Evolutionary conservation across 352 stramenopile species (phyloP).

Genomic region (Poterioochromonas sp.): DNA sequence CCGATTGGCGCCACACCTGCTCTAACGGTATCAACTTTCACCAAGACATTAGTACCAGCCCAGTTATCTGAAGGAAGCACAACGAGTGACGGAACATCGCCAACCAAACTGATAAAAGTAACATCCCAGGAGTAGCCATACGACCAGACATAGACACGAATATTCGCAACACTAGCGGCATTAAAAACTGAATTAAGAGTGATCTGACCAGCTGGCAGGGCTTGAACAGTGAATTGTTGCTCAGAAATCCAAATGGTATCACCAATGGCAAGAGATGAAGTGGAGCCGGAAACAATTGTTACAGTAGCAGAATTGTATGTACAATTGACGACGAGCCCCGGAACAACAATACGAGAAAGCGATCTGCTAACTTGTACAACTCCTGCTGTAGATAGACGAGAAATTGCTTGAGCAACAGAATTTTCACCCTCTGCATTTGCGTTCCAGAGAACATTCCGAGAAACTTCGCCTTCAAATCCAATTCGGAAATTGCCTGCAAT

Average conservation of each 20-base stretch:
- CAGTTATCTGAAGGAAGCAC: constrained; percentile 74
- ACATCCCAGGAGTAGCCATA: constrained; percentile 63
- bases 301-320: neutral
- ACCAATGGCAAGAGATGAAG: constrained; percentile 43
- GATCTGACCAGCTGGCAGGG: constrained; percentile 34
- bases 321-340: constrained; percentile 31
- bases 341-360: constrained; percentile 45
- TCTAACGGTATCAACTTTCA: constrained; percentile 62
- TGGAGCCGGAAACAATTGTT: constrained; percentile 34
- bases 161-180: constrained; percentile 45
- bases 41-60: constrained; percentile 78
- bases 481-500: constrained; percentile 80
- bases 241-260: constrained; percentile 52
- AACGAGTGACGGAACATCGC: constrained; percentile 70
- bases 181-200: constrained; percentile 43
- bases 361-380: constrained; percentile 52
- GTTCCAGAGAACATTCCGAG: constrained; percentile 66
- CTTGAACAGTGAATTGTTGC: constrained; percentile 36
- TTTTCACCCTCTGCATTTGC: constrained; percentile 57
- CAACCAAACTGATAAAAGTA: constrained; percentile 56
- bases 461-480: constrained; percentile 70
- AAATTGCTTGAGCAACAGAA: constrained; percentile 50
- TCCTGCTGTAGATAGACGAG: constrained; percentile 52
- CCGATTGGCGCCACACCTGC: constrained; percentile 77
- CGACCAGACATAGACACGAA: constrained; percentile 54